Evolutionary conservation across 1,284 basidiomycete species (phyloP).

Genomic region (Rhodotorula sp.): DNA sequence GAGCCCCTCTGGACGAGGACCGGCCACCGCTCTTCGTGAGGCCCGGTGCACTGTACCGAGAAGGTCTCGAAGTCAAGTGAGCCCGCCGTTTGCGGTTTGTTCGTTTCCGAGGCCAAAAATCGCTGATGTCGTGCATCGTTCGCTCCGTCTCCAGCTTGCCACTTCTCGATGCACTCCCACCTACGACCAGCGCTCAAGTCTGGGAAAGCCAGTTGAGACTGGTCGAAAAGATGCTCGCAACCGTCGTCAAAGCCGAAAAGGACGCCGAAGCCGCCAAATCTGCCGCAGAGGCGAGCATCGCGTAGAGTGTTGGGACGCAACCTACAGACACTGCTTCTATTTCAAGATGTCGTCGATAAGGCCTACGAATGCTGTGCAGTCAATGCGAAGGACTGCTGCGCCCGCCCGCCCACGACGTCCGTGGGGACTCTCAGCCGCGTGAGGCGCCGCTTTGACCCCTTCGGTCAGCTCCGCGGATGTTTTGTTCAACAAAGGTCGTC

Average conservation of each 20-base stretch:
- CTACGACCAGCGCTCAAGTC: neutral
- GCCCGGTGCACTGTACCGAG: conserved; percentile 31
- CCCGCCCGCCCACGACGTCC: neutral
- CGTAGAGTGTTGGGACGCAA: neutral
- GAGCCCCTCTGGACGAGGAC: neutral
- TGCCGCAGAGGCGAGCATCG: neutral
- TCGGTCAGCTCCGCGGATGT: neutral
- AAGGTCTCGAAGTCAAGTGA: conserved; percentile 32
- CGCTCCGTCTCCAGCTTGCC: conserved; percentile 1
- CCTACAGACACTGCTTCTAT: conserved; percentile 2
- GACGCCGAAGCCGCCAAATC: neutral
- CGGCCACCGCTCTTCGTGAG: conserved; percentile 11
- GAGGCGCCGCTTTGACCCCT: neutral
- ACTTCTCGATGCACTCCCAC: conserved; percentile 6
- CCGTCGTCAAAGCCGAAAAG: conserved; percentile 8
- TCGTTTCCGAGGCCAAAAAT: neutral
- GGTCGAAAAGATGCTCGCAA: conserved; percentile 14
- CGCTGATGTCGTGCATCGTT: neutral
- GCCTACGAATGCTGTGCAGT: neutral
- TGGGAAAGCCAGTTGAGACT: conserved; percentile 15
- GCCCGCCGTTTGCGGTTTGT: neutral
- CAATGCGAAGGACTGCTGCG: neutral
- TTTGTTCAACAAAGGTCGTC: too few relatives aligned
- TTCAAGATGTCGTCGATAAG: too few relatives aligned
- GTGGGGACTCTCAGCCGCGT: neutral